A percentile compares a stretch with the other conserved stretches of the same genome.
Conservation (phyloP, 345 rosid species). For the Lenwebbia sp. region DNA sequence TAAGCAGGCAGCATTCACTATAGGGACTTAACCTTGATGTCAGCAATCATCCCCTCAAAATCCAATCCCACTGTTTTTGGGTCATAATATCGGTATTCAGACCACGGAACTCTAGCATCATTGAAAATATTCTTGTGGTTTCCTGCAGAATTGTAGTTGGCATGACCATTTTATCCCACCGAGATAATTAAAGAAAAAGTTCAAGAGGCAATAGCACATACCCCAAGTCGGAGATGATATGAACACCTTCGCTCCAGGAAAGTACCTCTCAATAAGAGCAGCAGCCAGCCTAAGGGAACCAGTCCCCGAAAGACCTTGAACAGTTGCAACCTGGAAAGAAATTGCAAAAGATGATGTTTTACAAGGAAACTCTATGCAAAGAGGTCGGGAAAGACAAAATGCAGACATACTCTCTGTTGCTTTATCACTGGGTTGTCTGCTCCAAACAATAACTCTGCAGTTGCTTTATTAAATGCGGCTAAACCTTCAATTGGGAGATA, state of each 20-base stretch:
- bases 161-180: not conserved
- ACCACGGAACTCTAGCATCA: slow-evolving; percentile 95
- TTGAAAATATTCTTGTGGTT: slow-evolving; percentile 96
- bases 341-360: not conserved
- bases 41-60: slow-evolving; percentile 94
- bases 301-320: slow-evolving; percentile 97
- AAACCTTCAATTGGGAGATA: slow-evolving; percentile 98
- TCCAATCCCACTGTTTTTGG: slow-evolving; percentile 98
- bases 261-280: slow-evolving; percentile 87
- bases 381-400: not conserved
- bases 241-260: slow-evolving; percentile 79
- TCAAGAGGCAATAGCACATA: slow-evolving; percentile 10
- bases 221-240: slow-evolving; percentile 98
- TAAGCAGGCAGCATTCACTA: not conserved
- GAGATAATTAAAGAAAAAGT: not conserved
- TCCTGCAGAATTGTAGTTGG: slow-evolving; percentile 30
- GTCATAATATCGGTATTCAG: slow-evolving; percentile 90
- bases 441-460: slow-evolving; percentile 86
- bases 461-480: slow-evolving; percentile 83
- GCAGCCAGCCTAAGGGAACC: slow-evolving; percentile 93
- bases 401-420: slow-evolving; percentile 54
- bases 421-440: slow-evolving; percentile 64
- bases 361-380: not conserved
- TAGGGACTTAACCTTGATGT: slow-evolving; percentile 50
- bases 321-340: slow-evolving; percentile 71